These are phyloP conservation scores for Iris macrosiphon DNA, from an alignment of 106 monocot genomes.

Conservation along the genomic window DNA sequence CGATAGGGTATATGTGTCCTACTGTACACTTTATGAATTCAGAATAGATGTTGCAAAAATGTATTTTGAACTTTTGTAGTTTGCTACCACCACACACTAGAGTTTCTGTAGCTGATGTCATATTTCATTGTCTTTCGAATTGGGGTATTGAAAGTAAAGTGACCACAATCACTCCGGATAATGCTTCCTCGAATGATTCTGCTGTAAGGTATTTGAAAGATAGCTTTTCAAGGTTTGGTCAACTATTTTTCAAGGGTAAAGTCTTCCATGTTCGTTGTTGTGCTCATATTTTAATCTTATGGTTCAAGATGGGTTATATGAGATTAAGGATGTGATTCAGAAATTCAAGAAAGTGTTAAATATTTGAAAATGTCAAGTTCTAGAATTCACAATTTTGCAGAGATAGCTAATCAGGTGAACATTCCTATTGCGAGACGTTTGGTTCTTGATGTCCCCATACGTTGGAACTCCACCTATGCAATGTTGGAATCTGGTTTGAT, in stretches of 20 bases:
- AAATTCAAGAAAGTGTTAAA: too few species aligned
- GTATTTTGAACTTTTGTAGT: background rate
- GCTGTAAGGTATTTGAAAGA: background rate
- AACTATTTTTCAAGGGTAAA: background rate
- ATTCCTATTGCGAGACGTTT: slow-evolving; percentile 5
- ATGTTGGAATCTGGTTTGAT: slow-evolving; percentile 12
- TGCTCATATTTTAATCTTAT: slow-evolving; percentile 10
- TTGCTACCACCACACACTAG: too few species aligned
- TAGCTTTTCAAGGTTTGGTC: background rate
- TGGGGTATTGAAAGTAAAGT: too few species aligned
- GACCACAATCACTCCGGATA: background rate
- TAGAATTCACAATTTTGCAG: slow-evolving; percentile 8
- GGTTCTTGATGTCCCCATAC: slow-evolving; percentile 1
- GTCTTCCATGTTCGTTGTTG: slow-evolving; percentile 18
- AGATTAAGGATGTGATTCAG: slow-evolving; percentile 6
- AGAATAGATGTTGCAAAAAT: background rate
- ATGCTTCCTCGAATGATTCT: background rate
- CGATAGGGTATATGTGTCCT: background rate
- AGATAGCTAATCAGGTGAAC: slow-evolving; percentile 10
- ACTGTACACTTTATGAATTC: background rate
- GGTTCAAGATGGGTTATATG: slow-evolving; percentile 7
- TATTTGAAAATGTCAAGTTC: background rate
- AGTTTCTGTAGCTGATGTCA: background rate
- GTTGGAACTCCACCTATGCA: slow-evolving; percentile 20
- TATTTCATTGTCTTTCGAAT: too few species aligned